Conservation (phyloP, 176 grass and related monocot species). For the Chloris gayana region DNA sequence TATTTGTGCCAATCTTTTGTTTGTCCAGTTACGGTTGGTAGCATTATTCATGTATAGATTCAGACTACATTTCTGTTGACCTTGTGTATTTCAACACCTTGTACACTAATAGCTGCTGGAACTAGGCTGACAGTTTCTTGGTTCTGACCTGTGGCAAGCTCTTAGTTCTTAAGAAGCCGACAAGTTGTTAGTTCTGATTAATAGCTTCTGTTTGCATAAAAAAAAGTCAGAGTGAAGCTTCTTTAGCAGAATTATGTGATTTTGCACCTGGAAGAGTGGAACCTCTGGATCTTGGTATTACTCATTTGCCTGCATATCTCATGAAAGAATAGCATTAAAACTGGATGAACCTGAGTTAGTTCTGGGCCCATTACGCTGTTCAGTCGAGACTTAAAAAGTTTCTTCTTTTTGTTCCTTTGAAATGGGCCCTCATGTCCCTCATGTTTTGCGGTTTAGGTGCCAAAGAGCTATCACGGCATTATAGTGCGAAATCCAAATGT, state of each 20-base stretch:
- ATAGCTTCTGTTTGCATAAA: neutral
- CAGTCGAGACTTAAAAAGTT: constrained; percentile 8
- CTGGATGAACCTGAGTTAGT: neutral
- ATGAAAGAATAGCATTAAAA: neutral
- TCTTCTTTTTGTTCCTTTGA: too few relatives aligned
- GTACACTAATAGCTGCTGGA: constrained; percentile 37
- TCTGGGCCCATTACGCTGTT: neutral
- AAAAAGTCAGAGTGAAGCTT: neutral
- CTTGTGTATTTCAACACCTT: constrained; percentile 26
- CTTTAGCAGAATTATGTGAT: neutral
- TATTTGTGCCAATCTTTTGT: constrained; percentile 9
- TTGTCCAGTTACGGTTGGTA: constrained; percentile 40
- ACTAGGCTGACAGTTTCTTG: constrained; percentile 41
- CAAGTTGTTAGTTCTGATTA: constrained; percentile 7
- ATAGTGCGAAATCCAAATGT: neutral
- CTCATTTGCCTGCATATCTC: neutral
- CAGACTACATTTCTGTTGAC: constrained; percentile 28
- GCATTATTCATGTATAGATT: constrained; percentile 51
- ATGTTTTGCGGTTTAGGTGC: neutral
- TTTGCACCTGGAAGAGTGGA: neutral
- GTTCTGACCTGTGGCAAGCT: constrained; percentile 24
- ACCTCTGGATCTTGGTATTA: neutral
- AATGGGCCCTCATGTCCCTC: too few relatives aligned
- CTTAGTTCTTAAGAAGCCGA: constrained; percentile 1
- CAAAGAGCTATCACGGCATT: neutral